A percentile compares a stretch with the other conserved stretches of the same genome.
Conservation (phyloP, 108 stramenopile genomes). For the Schizochytrium sp. region DNA sequence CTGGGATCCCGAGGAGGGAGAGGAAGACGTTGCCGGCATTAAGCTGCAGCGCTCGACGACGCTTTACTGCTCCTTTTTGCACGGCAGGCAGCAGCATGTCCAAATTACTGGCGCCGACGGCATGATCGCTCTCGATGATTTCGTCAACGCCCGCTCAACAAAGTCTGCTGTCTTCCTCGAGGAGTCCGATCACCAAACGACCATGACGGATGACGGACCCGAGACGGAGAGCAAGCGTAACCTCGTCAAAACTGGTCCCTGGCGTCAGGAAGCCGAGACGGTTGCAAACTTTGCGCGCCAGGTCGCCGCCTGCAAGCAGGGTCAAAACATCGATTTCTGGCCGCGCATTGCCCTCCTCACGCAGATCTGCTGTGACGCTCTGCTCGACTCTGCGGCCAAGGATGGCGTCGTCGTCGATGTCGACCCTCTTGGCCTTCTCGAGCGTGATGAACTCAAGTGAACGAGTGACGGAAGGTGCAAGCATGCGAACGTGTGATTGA, state of each 20-base stretch:
- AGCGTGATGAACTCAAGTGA: neutral
- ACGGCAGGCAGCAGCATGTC: neutral
- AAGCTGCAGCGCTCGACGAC: neutral
- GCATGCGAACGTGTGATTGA: no score
- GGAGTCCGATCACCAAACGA: neutral
- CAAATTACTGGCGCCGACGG: neutral
- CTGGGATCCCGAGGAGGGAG: neutral
- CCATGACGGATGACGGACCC: neutral
- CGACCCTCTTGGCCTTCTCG: neutral
- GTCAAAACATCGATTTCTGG: neutral
- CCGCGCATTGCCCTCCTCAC: neutral
- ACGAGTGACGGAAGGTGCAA: no score
- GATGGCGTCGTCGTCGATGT: neutral
- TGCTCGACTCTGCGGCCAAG: neutral
- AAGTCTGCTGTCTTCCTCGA: neutral
- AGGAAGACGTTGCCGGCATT: neutral
- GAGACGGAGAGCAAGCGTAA: neutral
- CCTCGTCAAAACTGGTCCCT: neutral
- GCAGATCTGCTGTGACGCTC: neutral
- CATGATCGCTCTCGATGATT: neutral
- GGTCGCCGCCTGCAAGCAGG: neutral
- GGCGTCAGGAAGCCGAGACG: neutral
- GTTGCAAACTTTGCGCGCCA: neutral
- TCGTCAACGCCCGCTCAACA: neutral
- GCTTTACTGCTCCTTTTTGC: conserved; percentile 7